phyloP scores from a whole-genome alignment of 2,329 filamentous ascomycete species.

The Phialophora chinensis region DNA sequence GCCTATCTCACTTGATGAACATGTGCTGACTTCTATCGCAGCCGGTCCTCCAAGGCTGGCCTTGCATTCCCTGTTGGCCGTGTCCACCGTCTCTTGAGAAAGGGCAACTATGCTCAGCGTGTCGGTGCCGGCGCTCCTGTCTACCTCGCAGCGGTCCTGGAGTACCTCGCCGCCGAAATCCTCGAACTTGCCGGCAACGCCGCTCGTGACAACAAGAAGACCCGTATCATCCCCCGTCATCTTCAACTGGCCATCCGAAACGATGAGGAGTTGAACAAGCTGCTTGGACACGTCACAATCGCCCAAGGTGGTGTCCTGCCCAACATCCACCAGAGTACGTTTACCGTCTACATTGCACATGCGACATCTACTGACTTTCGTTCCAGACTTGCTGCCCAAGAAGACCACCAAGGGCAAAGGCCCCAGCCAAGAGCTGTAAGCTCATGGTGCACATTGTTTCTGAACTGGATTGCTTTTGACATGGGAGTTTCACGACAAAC shows the following conservation, averaged over 20 bases:
- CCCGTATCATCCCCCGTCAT: constrained; percentile 98
- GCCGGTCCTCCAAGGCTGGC: constrained; percentile 98
- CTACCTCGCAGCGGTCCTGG: constrained; percentile 95
- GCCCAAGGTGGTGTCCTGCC: constrained; percentile 96
- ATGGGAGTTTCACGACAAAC: constrained; percentile 75
- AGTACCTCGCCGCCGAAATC: constrained; percentile 98
- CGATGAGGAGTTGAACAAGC: constrained; percentile 99
- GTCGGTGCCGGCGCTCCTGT: constrained; percentile 97
- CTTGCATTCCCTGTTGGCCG: constrained; percentile 98
- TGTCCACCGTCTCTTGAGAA: constrained; percentile 98
- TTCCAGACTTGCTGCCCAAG: constrained; percentile 93
- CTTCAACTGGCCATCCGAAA: constrained; percentile 99
- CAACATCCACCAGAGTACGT: constrained; percentile 96
- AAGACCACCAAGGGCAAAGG: constrained; percentile 97
- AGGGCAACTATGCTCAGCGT: constrained; percentile 99
- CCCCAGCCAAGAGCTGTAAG: constrained; percentile 92
- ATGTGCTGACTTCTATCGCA: constrained; percentile 57
- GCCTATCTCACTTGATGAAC: constrained; percentile 13
- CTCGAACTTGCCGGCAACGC: constrained; percentile 98
- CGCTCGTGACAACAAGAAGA: constrained; percentile 99
- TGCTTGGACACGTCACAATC: constrained; percentile 93
- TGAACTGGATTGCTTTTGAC: constrained; percentile 62
- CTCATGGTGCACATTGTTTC: constrained; percentile 61
- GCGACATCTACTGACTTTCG: constrained; percentile 50
- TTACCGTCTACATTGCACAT: constrained; percentile 26